Base-by-base conservation (phyloP, 2,329 filamentous ascomycete genomes). In the Aureobasidium namibiae region DNA sequence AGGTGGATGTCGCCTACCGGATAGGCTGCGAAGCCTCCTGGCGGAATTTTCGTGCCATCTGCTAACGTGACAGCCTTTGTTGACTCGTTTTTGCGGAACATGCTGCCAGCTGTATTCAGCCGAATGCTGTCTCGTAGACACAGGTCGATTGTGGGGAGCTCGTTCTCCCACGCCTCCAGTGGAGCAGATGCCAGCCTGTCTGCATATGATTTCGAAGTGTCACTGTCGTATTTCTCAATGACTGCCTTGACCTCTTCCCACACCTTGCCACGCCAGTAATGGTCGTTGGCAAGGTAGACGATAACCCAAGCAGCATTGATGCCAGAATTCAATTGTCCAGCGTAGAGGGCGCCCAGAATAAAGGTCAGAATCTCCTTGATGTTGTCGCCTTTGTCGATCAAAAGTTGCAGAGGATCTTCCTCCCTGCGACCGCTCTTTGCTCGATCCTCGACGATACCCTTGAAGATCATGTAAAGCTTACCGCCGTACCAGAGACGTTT, bases 261-360 rank as follows among this genome's bases (percentile, higher is more conserved):
- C 1, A 77, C 69, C 48, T 73, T 42, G 67, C 70, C 6, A 64
- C 68, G 56, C 83, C 83, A 78, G 56, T 76, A 59, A 16, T 74
- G 67, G 64, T 80, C 66, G 56, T 75, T 60, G 57, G 79, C 67
- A 56, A 85, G 72, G 72, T 80, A 75, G 67, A 76, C 61, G 62
- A 84, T 67, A 61, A 83, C 69, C 74, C 77, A 83, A 1, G 77
- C 76, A 1, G 78, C 77, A 63, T 81, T 83, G 66, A 82, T 76
- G 39, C 80, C 80, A 24, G 72, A 80, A 68, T 84, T 84, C n/a
- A 83, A 63, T 34, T 80, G 71, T n/a, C 81, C 81, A 1, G 81
- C 81, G 65, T 81, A 82, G 3, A 85, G 69, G 0, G 79, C 71
- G 13, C 76, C 76, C n/a, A 83, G 69, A 34, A 82, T 72, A 67